Evolutionary conservation across 1,284 basidiomycete genomes (phyloP), one percentile per base, ranked within the genome.

Genomic region (Gomphus sp.): DNA sequence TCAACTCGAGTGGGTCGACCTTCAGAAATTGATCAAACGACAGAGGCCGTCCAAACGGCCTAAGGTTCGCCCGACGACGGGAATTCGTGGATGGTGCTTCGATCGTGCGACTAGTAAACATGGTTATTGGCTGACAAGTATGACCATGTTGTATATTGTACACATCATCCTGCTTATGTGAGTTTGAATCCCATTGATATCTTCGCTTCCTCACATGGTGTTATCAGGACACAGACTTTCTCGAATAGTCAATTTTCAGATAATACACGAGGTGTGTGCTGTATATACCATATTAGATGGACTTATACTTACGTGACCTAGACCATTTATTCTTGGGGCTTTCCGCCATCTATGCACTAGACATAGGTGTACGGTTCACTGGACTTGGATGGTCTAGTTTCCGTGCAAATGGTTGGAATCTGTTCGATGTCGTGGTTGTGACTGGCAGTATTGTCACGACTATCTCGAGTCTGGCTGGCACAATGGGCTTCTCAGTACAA

Each of bases 1-100:
- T n/a, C 96, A 98, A 69, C 77, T 89, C 59, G 93, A 95, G 70
- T 99, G 96, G 96, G 89, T 95, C 59, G 93, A 98, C 70, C 72
- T 99, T 22, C 84, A 91, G 64, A 93, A 93, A 68, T 78, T 96
- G 51, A 90, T 99, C 70, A 84, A 80, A 59, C 85, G 93, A 28
- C 94, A 98, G 68, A 79, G 83, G 37, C 95, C 96, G 0, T 91
- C 93, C 0, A 90, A 89, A 66, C 76, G 91, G 47, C 93, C 93
- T 0, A 80, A 82, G 61, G 70, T 63, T 11, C 75, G 79, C 28
- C 92, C 85, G 6, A 76, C 69, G 5, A 82, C 72, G 68, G 65
- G 60, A 0, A 65, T 94, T 28, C 77, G 89, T 51, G 77, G 80
- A 22, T 98, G 96, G 95, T 98, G 96, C 70, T 98, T 87, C 71